Evolutionary conservation across 352 stramenopile genomes (phyloP), one percentile per base, ranked within the genome.

Genomic region (Phytophthora parvispora): DNA sequence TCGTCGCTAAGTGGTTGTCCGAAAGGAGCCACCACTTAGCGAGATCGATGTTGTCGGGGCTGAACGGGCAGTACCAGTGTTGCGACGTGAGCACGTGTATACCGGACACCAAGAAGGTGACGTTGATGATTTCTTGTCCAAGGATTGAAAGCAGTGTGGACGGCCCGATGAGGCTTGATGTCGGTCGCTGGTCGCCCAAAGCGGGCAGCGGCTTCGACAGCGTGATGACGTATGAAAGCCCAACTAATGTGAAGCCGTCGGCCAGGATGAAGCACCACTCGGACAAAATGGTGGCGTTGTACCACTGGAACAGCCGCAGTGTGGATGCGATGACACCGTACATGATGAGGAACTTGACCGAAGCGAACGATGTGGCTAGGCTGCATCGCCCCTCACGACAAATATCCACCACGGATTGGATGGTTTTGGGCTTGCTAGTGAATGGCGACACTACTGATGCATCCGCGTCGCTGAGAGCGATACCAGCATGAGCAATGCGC

Each of bases 321-420:
- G 81, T 80, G 29, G 72, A 86, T 40, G 81, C 70, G 34, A 95
- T 77, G 76, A 96, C 61, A n/a, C 90, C 90, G 68, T 97, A 97
- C 69, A 97, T 89, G 55, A 97, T 87, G 55, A 96, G 77, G 55
- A 92, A 96, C 70, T 97, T 97, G 80, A 97, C 85, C 6, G 72
- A 81, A 8, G 74, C 80, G 20, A 97, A 92, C 40, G 90, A 93
- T 18, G 88, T 97, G 6, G 90, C 80, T 13, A 98, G 57, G 15
- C 81, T 81, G 69, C 90, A 93, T 12, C 91, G 83, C 36, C 92
- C 92, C 72, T 98, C 92, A 36, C 75, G 80, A 20, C 91, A 84
- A 4, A 98, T 70, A 65, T 96, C 87, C 8, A 91, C 69, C 15
- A 97, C 90, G 20, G 86, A 91, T 12, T 69, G 67, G 49, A 97